Percentiles rank a stretch among this genome's conserved stretches.
Evolutionary conservation across 1,284 basidiomycete species (phyloP).

Genomic region (Leccinum pachyderme): DNA sequence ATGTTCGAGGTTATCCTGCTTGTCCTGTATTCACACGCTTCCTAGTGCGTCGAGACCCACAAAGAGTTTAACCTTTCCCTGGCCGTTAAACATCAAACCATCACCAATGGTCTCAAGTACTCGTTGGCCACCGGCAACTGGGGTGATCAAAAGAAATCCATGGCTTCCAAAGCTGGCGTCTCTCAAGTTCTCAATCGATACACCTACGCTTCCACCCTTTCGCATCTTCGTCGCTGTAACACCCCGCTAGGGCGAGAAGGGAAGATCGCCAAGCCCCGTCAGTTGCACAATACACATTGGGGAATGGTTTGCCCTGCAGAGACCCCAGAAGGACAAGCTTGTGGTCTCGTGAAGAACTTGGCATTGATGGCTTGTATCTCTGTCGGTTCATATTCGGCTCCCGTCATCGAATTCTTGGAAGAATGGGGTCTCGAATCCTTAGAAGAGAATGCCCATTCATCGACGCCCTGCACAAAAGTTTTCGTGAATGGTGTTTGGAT

Average conservation of each 20-base stretch:
- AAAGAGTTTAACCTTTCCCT: constrained; percentile 93
- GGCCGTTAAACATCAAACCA: constrained; percentile 95
- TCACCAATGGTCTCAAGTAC: constrained; percentile 98
- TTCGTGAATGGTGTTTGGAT: constrained; percentile 99
- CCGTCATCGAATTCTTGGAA: constrained; percentile 97
- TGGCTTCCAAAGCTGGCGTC: constrained; percentile 97
- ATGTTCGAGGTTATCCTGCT: constrained; percentile 12
- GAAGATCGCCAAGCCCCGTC: constrained; percentile 99
- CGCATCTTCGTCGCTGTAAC: constrained; percentile 97
- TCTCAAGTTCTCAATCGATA: constrained; percentile 99
- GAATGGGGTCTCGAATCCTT: constrained; percentile 96
- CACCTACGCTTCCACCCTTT: constrained; percentile 97
- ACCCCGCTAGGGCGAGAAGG: constrained; percentile 98
- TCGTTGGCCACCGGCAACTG: constrained; percentile 99
- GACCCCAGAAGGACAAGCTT: constrained; percentile 99
- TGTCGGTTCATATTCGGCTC: constrained; percentile 93
- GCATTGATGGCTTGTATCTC: constrained; percentile 98
- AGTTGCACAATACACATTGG: constrained; percentile 99
- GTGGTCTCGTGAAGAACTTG: constrained; percentile 98
- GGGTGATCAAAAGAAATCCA: constrained; percentile 99
- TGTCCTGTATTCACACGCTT: constrained; percentile 4
- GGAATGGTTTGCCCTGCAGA: constrained; percentile 99
- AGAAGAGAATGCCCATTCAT: constrained; percentile 86
- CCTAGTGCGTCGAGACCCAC: constrained; percentile 92
- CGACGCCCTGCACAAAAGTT: constrained; percentile 88